Percentiles rank a stretch among this genome's conserved stretches.
Evolutionary conservation across 352 stramenopile species (phyloP).

Genomic region (Phytophthora chlamydospora): DNA sequence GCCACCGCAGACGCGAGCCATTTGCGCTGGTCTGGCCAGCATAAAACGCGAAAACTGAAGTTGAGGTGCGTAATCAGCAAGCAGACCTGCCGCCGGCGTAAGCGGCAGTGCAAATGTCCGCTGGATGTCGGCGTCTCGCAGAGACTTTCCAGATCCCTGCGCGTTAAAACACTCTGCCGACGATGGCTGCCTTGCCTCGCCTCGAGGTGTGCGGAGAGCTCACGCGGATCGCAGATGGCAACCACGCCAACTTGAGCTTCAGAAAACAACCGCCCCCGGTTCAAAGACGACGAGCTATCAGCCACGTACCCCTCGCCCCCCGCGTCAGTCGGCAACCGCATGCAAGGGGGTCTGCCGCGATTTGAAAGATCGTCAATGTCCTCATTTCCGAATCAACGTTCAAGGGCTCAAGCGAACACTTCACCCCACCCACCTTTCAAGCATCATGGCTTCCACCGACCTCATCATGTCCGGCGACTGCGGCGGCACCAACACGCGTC

Average conservation of each 20-base stretch:
- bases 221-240: slow-evolving; percentile 20
- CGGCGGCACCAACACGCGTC: slow-evolving; percentile 93
- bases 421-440: neutral
- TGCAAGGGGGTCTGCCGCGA: slow-evolving; percentile 4
- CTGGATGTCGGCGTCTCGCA: slow-evolving; percentile 1
- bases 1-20: neutral
- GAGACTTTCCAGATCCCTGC: slow-evolving; percentile 4
- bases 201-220: neutral
- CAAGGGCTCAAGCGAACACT: too few relatives aligned
- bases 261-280: slow-evolving; percentile 9
- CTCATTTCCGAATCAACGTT: slow-evolving; percentile 6
- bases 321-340: slow-evolving; percentile 6
- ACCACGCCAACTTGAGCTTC: slow-evolving; percentile 27
- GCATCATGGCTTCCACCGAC: slow-evolving; percentile 34
- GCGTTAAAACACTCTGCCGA: slow-evolving; percentile 5
- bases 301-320: slow-evolving; percentile 5
- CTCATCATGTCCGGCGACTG: slow-evolving; percentile 92
- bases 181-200: too few relatives aligned
- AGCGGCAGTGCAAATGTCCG: neutral
- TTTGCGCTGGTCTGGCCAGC: slow-evolving; percentile 17
- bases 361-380: slow-evolving; percentile 22
- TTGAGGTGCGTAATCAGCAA: slow-evolving; percentile 28
- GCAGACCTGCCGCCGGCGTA: neutral
- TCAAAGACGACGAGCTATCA: slow-evolving; percentile 22
- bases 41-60: slow-evolving; percentile 36